A percentile compares a stretch with the other conserved stretches of the same genome.
Evolutionary conservation across 805 yeast genomes (phyloP).

Genomic region (Candida schatavii): DNA sequence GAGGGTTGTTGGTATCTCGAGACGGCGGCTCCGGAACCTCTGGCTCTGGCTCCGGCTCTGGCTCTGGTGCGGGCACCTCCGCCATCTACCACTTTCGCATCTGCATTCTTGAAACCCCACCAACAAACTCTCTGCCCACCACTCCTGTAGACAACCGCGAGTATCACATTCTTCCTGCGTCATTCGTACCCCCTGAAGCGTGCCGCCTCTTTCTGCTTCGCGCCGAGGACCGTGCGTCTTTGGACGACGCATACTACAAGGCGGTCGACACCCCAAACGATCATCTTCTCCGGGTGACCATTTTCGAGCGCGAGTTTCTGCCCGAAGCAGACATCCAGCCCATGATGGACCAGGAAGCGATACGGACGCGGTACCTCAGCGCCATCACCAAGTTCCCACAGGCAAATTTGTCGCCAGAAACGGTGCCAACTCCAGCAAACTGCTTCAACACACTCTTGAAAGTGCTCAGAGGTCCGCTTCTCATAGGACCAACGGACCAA

Average conservation of each 20-base stretch:
- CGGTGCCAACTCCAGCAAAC: constrained; percentile 51
- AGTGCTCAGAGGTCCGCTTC: constrained; percentile 66
- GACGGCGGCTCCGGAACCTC: background rate
- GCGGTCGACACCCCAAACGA: constrained; percentile 20
- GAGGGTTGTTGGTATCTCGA: constrained; percentile 30
- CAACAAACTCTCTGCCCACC: constrained; percentile 15
- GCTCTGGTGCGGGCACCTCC: too few species aligned
- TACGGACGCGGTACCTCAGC: constrained; percentile 49
- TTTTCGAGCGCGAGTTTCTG: constrained; percentile 51
- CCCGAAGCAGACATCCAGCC: constrained; percentile 41
- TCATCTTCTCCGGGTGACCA: constrained; percentile 47
- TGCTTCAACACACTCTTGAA: constrained; percentile 62
- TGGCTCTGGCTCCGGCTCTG: constrained; percentile 1
- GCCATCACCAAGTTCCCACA: constrained; percentile 27
- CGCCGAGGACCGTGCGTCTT: background rate
- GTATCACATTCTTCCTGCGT: constrained; percentile 29
- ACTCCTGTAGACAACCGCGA: constrained; percentile 29
- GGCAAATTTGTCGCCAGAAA: constrained; percentile 23
- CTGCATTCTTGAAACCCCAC: constrained; percentile 21
- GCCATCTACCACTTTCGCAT: constrained; percentile 30
- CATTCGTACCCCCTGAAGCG: constrained; percentile 15
- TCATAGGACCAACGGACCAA: constrained; percentile 40
- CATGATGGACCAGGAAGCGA: constrained; percentile 45
- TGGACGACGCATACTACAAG: constrained; percentile 19
- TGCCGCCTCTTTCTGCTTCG: background rate